Percentiles rank a stretch among this genome's conserved stretches.
These are phyloP conservation scores for Penicillium cosmopolitanum DNA, from an alignment of 495 filamentous ascomycete genomes.

Conservation along the genomic window DNA sequence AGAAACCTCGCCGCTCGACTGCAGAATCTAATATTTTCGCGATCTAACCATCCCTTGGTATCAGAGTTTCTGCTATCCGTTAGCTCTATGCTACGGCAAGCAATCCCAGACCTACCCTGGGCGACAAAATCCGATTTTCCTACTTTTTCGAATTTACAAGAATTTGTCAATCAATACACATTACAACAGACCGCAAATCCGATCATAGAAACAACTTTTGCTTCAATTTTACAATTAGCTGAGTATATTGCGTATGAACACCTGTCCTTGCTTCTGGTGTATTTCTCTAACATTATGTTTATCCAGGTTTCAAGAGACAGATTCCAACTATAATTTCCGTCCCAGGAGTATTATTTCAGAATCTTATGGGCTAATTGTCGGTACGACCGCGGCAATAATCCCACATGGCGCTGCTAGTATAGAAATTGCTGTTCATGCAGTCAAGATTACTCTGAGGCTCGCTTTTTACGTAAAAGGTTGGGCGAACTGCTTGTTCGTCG, in stretches of 20 bases:
- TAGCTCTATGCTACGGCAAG: background rate
- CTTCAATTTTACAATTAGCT: background rate
- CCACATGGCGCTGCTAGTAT: background rate
- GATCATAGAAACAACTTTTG: background rate
- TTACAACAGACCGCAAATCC: background rate
- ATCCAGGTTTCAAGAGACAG: background rate
- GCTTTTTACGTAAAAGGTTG: background rate
- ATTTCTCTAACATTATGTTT: no score
- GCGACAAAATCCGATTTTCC: background rate
- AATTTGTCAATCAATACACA: slow-evolving; percentile 1
- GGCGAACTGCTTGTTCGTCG: background rate
- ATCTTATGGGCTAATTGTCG: slow-evolving; percentile 2
- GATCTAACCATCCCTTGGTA: background rate
- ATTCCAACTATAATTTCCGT: background rate
- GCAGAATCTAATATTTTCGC: background rate
- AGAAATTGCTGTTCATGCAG: slow-evolving; percentile 1
- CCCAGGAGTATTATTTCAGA: background rate
- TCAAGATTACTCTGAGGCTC: background rate
- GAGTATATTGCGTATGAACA: slow-evolving; percentile 1
- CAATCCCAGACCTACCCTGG: background rate
- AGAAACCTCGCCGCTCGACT: background rate
- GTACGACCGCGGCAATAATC: background rate
- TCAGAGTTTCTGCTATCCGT: background rate
- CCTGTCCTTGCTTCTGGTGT: no score
- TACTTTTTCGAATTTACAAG: background rate